These are phyloP conservation scores for Allodekkera sacchari DNA, from an alignment of 805 yeast genomes.

Conservation along the genomic window DNA sequence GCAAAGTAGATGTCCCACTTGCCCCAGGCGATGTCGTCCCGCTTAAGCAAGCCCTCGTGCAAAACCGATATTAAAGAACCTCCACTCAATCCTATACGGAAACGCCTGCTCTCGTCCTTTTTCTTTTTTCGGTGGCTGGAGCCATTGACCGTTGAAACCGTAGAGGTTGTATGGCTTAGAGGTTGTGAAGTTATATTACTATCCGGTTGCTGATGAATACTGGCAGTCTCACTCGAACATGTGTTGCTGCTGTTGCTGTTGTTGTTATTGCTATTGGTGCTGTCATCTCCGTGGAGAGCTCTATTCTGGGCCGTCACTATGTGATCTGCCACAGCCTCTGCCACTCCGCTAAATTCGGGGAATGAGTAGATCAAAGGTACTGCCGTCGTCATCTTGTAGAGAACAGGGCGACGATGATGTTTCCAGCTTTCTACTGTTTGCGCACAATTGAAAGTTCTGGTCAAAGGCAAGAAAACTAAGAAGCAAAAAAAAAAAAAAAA, in stretches of 20 bases:
- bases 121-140: slow-evolving; percentile 29
- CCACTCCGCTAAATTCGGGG: slow-evolving; percentile 82
- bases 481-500: too few relatives aligned
- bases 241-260: slow-evolving; percentile 3
- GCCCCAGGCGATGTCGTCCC: slow-evolving; percentile 73
- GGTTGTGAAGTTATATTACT: slow-evolving; percentile 6
- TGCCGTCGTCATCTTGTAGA: slow-evolving; percentile 78
- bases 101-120: slow-evolving; percentile 57
- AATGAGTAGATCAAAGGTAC: slow-evolving; percentile 92
- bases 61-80: slow-evolving; percentile 86
- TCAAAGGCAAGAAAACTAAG: too few relatives aligned
- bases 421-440: too few relatives aligned
- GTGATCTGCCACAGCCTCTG: slow-evolving; percentile 96
- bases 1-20: slow-evolving; percentile 96
- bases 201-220: slow-evolving; percentile 5
- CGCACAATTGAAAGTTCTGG: too few relatives aligned
- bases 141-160: not conserved
- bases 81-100: slow-evolving; percentile 87
- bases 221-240: not conserved
- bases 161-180: not conserved
- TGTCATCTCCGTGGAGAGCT: slow-evolving; percentile 38
- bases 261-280: slow-evolving; percentile 5
- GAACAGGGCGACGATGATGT: too few relatives aligned
- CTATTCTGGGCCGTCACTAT: slow-evolving; percentile 81
- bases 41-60: slow-evolving; percentile 71